A percentile compares a stretch with the other conserved stretches of the same genome.
These are phyloP conservation scores for Schwanniomyces vanrijiae DNA, from an alignment of 805 yeast species.

Conservation along the genomic window DNA sequence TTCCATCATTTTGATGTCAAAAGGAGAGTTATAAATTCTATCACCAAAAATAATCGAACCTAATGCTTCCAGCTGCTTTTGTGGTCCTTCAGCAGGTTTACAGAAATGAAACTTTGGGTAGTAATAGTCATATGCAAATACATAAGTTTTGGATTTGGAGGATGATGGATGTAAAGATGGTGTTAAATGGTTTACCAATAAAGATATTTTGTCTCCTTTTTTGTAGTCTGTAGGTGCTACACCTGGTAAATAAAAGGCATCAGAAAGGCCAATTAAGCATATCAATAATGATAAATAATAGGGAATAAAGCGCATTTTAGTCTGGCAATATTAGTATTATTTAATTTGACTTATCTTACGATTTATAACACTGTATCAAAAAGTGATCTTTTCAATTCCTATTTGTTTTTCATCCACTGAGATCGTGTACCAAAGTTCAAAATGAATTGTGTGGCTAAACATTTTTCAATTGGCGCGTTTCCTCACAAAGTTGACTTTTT, in stretches of 20 bases:
- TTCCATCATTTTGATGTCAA: slow-evolving; percentile 74
- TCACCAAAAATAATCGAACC: slow-evolving; percentile 96
- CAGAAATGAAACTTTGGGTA: slow-evolving; percentile 84
- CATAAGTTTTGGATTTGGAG: slow-evolving; percentile 49
- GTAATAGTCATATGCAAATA: slow-evolving; percentile 81
- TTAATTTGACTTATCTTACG: background rate
- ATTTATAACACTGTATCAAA: background rate
- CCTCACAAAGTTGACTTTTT: slow-evolving; percentile 14
- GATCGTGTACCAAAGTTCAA: background rate
- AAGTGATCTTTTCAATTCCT: background rate
- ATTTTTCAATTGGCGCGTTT: slow-evolving; percentile 4
- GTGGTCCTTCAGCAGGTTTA: slow-evolving; percentile 62
- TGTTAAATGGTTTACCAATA: slow-evolving; percentile 87
- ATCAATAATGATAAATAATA: slow-evolving; percentile 15
- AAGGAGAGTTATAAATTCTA: slow-evolving; percentile 91
- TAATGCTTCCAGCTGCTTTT: slow-evolving; percentile 80
- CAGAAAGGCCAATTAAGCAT: slow-evolving; percentile 17
- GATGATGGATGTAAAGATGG: slow-evolving; percentile 57
- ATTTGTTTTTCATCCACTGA: background rate
- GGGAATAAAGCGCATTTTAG: slow-evolving; percentile 6
- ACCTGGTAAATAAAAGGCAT: slow-evolving; percentile 89
- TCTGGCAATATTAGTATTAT: background rate
- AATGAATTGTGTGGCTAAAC: background rate
- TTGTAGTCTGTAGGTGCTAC: slow-evolving; percentile 91
- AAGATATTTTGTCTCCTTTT: slow-evolving; percentile 68